phyloP scores from a whole-genome alignment of 331 rosid genomes.

The Prunus yedoensis region DNA sequence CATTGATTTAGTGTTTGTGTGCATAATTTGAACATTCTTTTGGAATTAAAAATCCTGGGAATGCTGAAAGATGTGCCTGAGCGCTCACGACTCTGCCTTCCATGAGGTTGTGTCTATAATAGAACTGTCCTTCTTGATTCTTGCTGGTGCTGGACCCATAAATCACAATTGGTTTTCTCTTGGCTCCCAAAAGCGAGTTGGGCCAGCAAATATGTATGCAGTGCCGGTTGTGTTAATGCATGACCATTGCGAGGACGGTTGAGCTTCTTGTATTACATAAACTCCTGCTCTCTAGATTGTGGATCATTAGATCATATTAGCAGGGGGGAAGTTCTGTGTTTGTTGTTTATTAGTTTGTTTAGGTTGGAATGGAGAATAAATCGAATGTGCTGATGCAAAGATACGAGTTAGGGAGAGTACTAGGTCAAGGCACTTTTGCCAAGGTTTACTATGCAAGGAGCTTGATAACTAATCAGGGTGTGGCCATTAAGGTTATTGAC shows the following conservation, averaged over 20 bases:
- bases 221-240: constrained; percentile 41
- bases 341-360: constrained; percentile 24
- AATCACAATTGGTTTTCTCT: constrained; percentile 21
- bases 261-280: constrained; percentile 29
- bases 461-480: constrained; percentile 59
- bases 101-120: constrained; percentile 28
- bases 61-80: constrained; percentile 61
- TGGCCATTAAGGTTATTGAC: constrained; percentile 78
- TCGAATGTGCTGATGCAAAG: constrained; percentile 51
- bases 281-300: constrained; percentile 25
- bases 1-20: not conserved
- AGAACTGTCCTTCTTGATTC: constrained; percentile 27
- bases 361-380: constrained; percentile 60
- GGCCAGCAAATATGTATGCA: constrained; percentile 29
- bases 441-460: constrained; percentile 84
- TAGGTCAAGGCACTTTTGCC: constrained; percentile 85
- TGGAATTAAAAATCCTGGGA: constrained; percentile 35
- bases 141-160: constrained; percentile 26
- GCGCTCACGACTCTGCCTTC: constrained; percentile 25
- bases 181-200: constrained; percentile 36
- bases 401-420: constrained; percentile 76
- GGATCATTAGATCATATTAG: constrained; percentile 19
- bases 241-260: constrained; percentile 56
- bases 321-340: constrained; percentile 19
- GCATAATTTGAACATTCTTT: constrained; percentile 2